Evolutionary conservation across 257 asterid species (phyloP).

Genomic region (Cynanchum wilfordii): DNA sequence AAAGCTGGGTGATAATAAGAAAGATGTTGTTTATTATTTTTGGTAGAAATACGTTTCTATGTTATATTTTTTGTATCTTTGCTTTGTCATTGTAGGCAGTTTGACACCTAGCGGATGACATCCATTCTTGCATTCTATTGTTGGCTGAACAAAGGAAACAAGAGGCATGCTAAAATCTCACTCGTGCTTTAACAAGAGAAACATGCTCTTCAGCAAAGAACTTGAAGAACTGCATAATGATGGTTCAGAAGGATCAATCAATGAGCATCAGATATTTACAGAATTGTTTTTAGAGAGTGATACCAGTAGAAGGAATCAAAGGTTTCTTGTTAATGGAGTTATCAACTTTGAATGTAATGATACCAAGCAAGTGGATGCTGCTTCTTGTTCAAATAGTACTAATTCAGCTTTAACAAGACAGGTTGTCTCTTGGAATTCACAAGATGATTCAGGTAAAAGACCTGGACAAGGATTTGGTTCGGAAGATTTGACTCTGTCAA

Average conservation of each 20-base stretch:
- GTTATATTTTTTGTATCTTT: slow-evolving; percentile 9
- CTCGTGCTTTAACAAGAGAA: slow-evolving; percentile 19
- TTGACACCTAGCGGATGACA: neutral
- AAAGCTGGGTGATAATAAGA: neutral
- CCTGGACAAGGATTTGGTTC: slow-evolving; percentile 25
- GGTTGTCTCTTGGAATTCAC: slow-evolving; percentile 27
- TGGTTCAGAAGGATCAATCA: slow-evolving; percentile 54
- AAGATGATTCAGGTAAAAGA: slow-evolving; percentile 30
- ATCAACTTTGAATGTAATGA: slow-evolving; percentile 29
- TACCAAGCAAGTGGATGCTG: slow-evolving; percentile 26
- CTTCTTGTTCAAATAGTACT: slow-evolving; percentile 45
- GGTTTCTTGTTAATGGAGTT: slow-evolving; percentile 36
- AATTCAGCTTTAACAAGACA: slow-evolving; percentile 51
- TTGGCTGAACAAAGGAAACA: neutral
- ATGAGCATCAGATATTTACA: slow-evolving; percentile 54
- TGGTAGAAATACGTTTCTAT: neutral
- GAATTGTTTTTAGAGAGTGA: slow-evolving; percentile 57
- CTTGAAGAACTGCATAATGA: slow-evolving; percentile 59
- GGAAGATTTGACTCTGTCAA: slow-evolving; percentile 29
- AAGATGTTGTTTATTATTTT: neutral
- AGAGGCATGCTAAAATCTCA: neutral
- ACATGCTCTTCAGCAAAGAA: slow-evolving; percentile 47
- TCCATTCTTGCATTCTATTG: neutral
- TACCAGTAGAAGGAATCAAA: slow-evolving; percentile 28
- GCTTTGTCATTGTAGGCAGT: slow-evolving; percentile 12